These are phyloP conservation scores for Trichoderma sp. DNA, from an alignment of 2,329 filamentous ascomycete genomes.

Conservation along the genomic window DNA sequence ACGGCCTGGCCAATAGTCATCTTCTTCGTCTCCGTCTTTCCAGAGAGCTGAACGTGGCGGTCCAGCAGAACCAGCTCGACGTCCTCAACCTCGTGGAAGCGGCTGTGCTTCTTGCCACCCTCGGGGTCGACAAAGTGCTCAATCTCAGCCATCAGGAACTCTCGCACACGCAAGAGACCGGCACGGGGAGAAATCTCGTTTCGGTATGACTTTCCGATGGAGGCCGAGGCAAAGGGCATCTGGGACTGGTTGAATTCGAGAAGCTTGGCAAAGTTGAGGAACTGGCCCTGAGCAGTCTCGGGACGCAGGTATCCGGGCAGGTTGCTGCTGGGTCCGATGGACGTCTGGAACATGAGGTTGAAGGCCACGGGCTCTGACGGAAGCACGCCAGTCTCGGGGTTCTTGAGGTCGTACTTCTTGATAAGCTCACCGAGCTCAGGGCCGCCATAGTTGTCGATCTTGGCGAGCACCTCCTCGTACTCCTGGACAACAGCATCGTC, in stretches of 20 bases:
- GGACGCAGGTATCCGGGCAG: conserved; percentile 82
- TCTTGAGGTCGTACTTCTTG: conserved; percentile 85
- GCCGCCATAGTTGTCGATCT: conserved; percentile 92
- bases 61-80: conserved; percentile 81
- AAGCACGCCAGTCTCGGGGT: conserved; percentile 74
- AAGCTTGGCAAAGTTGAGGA: conserved; percentile 94
- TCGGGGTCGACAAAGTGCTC: conserved; percentile 97
- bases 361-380: conserved; percentile 82
- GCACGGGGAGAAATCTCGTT: conserved; percentile 95
- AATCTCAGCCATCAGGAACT: conserved; percentile 98
- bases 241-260: conserved; percentile 92
- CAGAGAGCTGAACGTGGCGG: conserved; percentile 78
- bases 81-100: conserved; percentile 82
- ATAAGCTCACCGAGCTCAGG: conserved; percentile 84
- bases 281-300: conserved; percentile 97
- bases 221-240: conserved; percentile 97
- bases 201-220: conserved; percentile 95
- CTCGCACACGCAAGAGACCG: conserved; percentile 87
- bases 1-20: conserved; percentile 86
- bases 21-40: conserved; percentile 71
- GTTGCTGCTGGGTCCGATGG: conserved; percentile 90
- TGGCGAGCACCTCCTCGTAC: conserved; percentile 87
- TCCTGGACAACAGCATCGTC: conserved; percentile 83
- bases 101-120: conserved; percentile 88
- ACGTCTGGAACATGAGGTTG: conserved; percentile 98